Evolutionary conservation across 1,139 yeast genomes (phyloP).

Genomic region (Cylindricascospora bacillispora): DNA sequence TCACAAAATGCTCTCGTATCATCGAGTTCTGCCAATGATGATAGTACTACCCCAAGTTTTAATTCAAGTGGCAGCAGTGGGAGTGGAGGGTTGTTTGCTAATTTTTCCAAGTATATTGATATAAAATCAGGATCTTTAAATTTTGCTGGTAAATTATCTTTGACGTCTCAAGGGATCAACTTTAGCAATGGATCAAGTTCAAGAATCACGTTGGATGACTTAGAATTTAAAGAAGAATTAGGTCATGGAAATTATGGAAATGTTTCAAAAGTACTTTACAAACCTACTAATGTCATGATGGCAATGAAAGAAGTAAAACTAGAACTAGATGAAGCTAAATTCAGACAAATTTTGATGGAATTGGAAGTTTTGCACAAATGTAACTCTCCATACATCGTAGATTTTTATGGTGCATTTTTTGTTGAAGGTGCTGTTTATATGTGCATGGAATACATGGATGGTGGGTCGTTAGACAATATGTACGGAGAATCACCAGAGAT

Average conservation of each 20-base stretch:
- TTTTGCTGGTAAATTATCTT: conserved; percentile 85
- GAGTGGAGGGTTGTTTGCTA: conserved; percentile 43
- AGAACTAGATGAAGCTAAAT: conserved; percentile 82
- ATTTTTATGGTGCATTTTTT: conserved; percentile 92
- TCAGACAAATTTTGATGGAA: conserved; percentile 91
- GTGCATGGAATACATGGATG: conserved; percentile 98
- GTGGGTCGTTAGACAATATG: conserved; percentile 83
- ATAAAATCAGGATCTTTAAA: conserved; percentile 83
- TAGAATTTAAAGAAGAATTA: conserved; percentile 71
- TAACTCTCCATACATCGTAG: conserved; percentile 80
- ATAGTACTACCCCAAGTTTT: conserved; percentile 18
- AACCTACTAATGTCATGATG: conserved; percentile 88
- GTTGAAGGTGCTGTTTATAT: conserved; percentile 96
- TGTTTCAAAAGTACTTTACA: conserved; percentile 82
- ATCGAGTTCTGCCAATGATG: conserved; percentile 21
- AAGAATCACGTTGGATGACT: conserved; percentile 73
- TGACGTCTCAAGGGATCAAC: conserved; percentile 85
- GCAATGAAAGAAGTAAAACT: conserved; percentile 95
- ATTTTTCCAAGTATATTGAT: conserved; percentile 78
- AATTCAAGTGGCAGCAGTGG: conserved; percentile 14
- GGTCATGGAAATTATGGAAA: conserved; percentile 96
- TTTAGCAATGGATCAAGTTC: conserved; percentile 82
- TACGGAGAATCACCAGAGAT: conserved; percentile 38
- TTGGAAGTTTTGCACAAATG: conserved; percentile 86
- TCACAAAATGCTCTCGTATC: conserved; percentile 24